Evolutionary conservation across 139 green algal species (phyloP), one percentile per base, ranked within the genome.

Genomic region (Chlamydomonas applanata): DNA sequence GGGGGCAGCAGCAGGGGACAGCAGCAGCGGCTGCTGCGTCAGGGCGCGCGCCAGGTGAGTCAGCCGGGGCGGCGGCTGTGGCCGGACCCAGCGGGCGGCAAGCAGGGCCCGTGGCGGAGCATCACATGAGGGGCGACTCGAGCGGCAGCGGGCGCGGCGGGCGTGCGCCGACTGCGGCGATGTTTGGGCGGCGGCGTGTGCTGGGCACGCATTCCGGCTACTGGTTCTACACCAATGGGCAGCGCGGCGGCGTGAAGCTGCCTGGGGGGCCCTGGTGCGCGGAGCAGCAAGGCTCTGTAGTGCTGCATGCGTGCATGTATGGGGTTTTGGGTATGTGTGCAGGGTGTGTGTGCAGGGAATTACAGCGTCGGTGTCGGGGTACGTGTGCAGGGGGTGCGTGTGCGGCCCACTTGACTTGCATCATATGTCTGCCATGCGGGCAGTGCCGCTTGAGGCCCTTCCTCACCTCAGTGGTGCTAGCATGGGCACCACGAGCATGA

Each of bases 191-290:
- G 36, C n/a, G 20, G 65, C 34, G 33, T 69, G 71, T 82, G 46
- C 60, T 89, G 22, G 81, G 81, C 24, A 22, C 81, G 33, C 84
- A 87, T 49, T 13, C 64, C 25, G 92, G 96, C 44, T 97, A 95
- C 81, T 99, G 96, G 95, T 98, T 99, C 81, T 91, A 97, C 84
- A 99, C 96, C 0, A 87, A 97, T 45, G 96, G 95, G 2, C 96
- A 99, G 82, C 85, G 96, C 0, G 89, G 90, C 16, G 96, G 95
- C 60, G 87, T 99, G 27, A 78, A 84, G n/a, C 89, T 99, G 63
- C 80, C 89, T 9, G 94, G 91, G 3, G 96, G 96, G 16, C 96
- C 96, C 22, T 99, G 96, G 96, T 95, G 70, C 76, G 89, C 69
- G 29, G n/a, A 34, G 40, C 40, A 49, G 11, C 49, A 32, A 14